Evolutionary conservation across 2,329 filamentous ascomycete genomes (phyloP), one percentile per base, ranked within the genome.

Genomic region (Verticillium klebahnii): DNA sequence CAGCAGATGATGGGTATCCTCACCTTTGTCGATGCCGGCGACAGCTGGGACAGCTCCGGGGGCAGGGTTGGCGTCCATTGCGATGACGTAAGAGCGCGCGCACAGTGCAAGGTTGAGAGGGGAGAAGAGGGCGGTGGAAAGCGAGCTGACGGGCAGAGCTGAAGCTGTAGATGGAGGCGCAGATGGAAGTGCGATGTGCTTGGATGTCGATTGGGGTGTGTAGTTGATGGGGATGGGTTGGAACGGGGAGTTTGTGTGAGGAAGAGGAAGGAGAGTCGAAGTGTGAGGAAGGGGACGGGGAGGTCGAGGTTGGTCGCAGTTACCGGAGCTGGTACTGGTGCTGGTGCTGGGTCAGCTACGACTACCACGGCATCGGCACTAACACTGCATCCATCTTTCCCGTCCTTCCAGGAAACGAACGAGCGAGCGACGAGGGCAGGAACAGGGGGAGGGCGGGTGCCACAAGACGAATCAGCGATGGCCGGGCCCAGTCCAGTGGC

Each of bases 1-100:
- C 19, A 14, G 12, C 12, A 59, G n/a, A 40, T 45, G 61, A 50
- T 32, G 32, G 54, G 14, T 15, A 56, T 29, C 40, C 63, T 61
- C 72, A 73, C 72, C 71, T 72, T 73, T 71, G 29, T 69, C 66
- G 67, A 70, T 65, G 65, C 60, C 60, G 40, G 54, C 63, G 57
- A 68, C 67, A 64, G 65, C 65, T 61, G 60, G 67, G 34, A 57
- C 59, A 61, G 63, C 55, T 63, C 57, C 63, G 58, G 61, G 50
- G 34, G 40, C 61, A 54, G 64, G 63, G 66, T 52, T 71, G 62
- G 70, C 68, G 59, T 72, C 69, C 72, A 74, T 74, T 61, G 68
- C 69, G 70, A 74, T 74, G 72, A 74, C 72, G 72, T 73, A 71
- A 69, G 45, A 9, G 45, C 45, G 19, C n/a, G 45, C 45, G 45